phyloP scores from a whole-genome alignment of 2,329 filamentous ascomycete species.

The Penicillium sp. region DNA sequence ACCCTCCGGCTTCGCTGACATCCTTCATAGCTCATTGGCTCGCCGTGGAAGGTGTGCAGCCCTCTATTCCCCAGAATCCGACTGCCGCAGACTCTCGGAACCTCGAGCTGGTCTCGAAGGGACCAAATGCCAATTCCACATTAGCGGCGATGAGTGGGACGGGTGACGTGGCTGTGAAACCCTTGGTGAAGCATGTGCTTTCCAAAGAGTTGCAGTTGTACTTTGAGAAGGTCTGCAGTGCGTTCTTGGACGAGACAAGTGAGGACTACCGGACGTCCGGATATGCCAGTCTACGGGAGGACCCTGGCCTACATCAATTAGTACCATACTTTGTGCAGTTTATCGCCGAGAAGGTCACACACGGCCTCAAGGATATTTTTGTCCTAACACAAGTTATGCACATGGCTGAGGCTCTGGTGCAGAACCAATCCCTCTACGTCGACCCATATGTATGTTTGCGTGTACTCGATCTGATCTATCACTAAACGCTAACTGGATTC shows the following conservation, averaged over 20 bases:
- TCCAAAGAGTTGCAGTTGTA: conserved; percentile 95
- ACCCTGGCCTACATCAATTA: conserved; percentile 91
- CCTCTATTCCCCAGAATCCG: conserved; percentile 93
- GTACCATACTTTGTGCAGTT: conserved; percentile 97
- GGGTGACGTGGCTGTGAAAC: conserved; percentile 81
- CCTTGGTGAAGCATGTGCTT: conserved; percentile 91
- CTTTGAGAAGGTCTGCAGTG: conserved; percentile 91
- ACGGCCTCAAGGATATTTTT: conserved; percentile 87
- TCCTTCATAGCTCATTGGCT: conserved; percentile 79
- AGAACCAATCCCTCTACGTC: conserved; percentile 77
- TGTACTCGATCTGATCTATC: neutral
- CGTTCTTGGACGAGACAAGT: conserved; percentile 82
- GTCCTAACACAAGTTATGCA: conserved; percentile 90
- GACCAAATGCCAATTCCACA: conserved; percentile 80
- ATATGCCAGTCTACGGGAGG: conserved; percentile 78
- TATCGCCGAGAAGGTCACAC: conserved; percentile 92
- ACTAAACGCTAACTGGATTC: conserved; percentile 17
- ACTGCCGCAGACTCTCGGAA: conserved; percentile 79
- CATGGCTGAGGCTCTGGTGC: conserved; percentile 77
- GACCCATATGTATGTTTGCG: conserved; percentile 58
- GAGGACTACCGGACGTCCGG: conserved; percentile 86
- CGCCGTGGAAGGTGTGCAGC: conserved; percentile 94
- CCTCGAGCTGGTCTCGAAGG: conserved; percentile 86
- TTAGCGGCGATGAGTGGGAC: conserved; percentile 80
- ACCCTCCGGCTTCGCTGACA: neutral